Percentiles rank a stretch among this genome's conserved stretches.
Conservation (phyloP, 352 stramenopile species). For the Globisporangium cylindrosporum region DNA sequence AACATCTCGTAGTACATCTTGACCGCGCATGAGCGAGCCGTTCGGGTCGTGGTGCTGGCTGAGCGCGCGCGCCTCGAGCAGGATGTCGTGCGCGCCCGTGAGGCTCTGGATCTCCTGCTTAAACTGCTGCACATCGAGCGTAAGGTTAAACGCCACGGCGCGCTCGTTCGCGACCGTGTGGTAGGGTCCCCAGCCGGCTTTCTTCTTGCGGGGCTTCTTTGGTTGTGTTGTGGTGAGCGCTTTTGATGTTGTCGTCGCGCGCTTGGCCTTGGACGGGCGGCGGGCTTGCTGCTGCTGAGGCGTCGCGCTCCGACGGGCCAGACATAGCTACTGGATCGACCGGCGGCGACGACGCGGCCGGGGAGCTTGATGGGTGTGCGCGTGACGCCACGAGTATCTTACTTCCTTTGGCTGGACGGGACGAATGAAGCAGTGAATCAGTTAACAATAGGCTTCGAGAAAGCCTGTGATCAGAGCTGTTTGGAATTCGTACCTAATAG, state of each 20-base stretch:
- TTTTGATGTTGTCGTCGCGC: neutral
- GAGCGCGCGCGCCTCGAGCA: conserved; percentile 11
- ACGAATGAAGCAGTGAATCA: too few relatives aligned
- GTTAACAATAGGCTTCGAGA: too few relatives aligned
- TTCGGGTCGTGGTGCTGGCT: conserved; percentile 1
- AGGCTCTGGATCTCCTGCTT: conserved; percentile 32
- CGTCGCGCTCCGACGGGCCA: neutral
- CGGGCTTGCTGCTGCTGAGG: too few relatives aligned
- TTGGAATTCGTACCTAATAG: too few relatives aligned
- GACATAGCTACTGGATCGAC: neutral
- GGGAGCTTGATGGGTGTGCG: neutral
- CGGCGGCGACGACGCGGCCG: neutral
- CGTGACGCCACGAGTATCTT: too few relatives aligned
- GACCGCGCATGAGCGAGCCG: conserved; percentile 15
- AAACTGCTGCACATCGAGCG: conserved; percentile 30
- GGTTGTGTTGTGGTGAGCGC: neutral
- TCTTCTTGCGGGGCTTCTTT: conserved; percentile 12
- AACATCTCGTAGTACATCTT: conserved; percentile 14
- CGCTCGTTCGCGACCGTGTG: conserved; percentile 18
- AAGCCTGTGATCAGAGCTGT: too few relatives aligned
- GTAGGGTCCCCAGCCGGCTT: conserved; percentile 11
- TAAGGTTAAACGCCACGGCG: conserved; percentile 23
- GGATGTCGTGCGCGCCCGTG: conserved; percentile 15
- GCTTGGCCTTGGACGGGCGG: neutral
- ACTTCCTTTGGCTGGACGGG: too few relatives aligned